phyloP scores from a whole-genome alignment of 1,284 basidiomycete genomes.

The Heterobasidion annosum region DNA sequence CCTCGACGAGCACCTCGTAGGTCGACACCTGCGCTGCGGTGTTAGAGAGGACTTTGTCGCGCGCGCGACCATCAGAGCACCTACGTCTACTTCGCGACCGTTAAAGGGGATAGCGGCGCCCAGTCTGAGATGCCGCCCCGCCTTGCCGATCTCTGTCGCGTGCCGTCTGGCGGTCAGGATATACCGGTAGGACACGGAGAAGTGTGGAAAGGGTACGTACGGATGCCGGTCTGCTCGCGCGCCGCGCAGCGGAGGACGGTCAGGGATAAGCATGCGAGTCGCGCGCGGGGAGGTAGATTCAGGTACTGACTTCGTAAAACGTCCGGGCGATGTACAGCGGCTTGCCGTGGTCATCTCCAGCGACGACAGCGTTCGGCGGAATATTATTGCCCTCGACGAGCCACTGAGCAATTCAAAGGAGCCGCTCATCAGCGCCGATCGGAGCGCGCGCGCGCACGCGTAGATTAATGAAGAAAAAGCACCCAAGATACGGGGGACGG shows the following conservation, averaged over 20 bases:
- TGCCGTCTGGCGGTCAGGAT: too few species aligned
- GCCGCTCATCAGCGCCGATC: too few species aligned
- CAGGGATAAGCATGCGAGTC: too few species aligned
- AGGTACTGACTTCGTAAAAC: slow-evolving; percentile 9
- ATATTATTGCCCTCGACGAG: slow-evolving; percentile 9
- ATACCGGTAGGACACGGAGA: background rate
- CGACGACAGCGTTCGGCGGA: slow-evolving; percentile 11
- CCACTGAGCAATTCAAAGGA: slow-evolving; percentile 1
- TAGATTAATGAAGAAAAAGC: background rate
- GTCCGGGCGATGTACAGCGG: slow-evolving; percentile 10
- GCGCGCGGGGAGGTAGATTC: background rate
- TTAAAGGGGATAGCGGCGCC: slow-evolving; percentile 8
- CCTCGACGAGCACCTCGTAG: slow-evolving; percentile 11
- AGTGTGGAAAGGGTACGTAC: background rate
- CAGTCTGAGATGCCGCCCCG: slow-evolving; percentile 8
- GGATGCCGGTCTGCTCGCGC: background rate
- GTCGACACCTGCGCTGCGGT: background rate
- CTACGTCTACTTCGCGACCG: slow-evolving; percentile 10
- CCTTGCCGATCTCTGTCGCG: slow-evolving; percentile 9
- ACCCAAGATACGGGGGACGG: slow-evolving; percentile 12
- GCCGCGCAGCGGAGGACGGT: too few species aligned
- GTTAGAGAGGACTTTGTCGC: background rate
- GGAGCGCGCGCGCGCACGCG: too few species aligned
- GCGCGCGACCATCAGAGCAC: background rate
- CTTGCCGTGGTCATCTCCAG: slow-evolving; percentile 8